Base-by-base conservation (phyloP, 371 early-diverging fungal genomes). In the Mucor velutinosus region DNA sequence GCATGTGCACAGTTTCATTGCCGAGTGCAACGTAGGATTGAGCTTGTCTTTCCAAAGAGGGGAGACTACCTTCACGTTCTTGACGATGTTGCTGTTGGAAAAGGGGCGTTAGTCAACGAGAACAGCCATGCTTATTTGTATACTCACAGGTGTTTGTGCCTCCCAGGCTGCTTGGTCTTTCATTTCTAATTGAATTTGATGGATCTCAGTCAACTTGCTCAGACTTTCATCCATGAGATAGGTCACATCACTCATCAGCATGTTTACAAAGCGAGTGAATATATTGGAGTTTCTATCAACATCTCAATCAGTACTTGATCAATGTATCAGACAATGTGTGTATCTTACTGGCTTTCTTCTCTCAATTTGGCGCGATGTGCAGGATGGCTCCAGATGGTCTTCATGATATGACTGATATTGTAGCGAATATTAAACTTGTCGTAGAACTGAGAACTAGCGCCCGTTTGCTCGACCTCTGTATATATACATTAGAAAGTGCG, bases 341-440 rank as follows among this genome's bases (percentile, higher is more conserved):
- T 14, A 37, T 49, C 72, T 71, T 81, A 89, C 89, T 72, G 79
- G 82, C 91, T 89, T 68, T 87, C 86, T 35, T 78, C 78, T 58
- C 78, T 77, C 35, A 90, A 73, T 66, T 80, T 83, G n/a, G 77
- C 73, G 23, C 86, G 85, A 73, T 90, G 88, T 55, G 75, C 75
- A 33, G 84, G 86, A 58, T 95, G 90, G 0, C 78, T 81, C 96
- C 98, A 97, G 14, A 96, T 82, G 7, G 86, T 79, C 72, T 96
- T 94, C 77, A 98, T 86, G 12, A 97, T 90, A 72, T 95, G 94
- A n/a, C 94, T 92, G 60, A 98, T 96, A 65, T 97, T 91, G 84
- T 97, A 97, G 33, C 99, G 92, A 67, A 96, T 95, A 74, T 93
- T 96, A 84, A 98, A 97, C 79, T 99, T 99, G 78, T 99, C 99